Percentiles rank a stretch among this genome's conserved stretches.
phyloP scores from a whole-genome alignment of 768 basidiomycete species.

The Trichaptum fuscoviolaceum region DNA sequence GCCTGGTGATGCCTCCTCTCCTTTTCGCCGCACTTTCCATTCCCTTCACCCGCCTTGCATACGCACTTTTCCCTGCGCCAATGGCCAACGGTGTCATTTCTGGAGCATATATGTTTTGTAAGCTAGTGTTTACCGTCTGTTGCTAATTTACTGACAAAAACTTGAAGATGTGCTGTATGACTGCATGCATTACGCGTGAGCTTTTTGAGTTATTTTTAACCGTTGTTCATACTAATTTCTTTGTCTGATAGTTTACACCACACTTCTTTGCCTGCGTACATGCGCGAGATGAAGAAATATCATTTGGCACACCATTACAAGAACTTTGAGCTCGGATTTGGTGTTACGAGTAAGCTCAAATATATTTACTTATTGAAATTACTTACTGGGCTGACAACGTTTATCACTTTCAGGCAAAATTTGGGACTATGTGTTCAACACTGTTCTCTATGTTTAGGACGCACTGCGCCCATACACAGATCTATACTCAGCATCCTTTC shows the following conservation, averaged over 20 bases:
- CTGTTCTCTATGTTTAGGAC: slow-evolving; percentile 57
- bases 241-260: slow-evolving; percentile 61
- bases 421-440: slow-evolving; percentile 92
- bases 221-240: not conserved
- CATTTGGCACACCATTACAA: slow-evolving; percentile 98
- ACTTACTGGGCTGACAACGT: not conserved
- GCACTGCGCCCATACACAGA: not conserved
- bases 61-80: slow-evolving; percentile 74
- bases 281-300: slow-evolving; percentile 93
- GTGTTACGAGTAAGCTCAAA: slow-evolving; percentile 72
- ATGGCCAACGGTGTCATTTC: slow-evolving; percentile 90
- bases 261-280: slow-evolving; percentile 76
- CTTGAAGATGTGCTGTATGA: slow-evolving; percentile 73
- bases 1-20: slow-evolving; percentile 95
- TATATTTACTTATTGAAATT: slow-evolving; percentile 1
- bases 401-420: slow-evolving; percentile 57
- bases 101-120: slow-evolving; percentile 74
- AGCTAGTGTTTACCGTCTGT: slow-evolving; percentile 20
- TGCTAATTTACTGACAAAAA: slow-evolving; percentile 10
- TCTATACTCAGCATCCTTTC: not conserved
- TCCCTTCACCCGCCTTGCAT: slow-evolving; percentile 85
- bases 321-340: slow-evolving; percentile 96
- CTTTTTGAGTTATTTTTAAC: slow-evolving; percentile 2
- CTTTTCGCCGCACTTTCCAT: slow-evolving; percentile 72
- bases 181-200: slow-evolving; percentile 88